phyloP scores from a whole-genome alignment of 164 flowering plant species.

The Chimonanthus salicifolius region DNA sequence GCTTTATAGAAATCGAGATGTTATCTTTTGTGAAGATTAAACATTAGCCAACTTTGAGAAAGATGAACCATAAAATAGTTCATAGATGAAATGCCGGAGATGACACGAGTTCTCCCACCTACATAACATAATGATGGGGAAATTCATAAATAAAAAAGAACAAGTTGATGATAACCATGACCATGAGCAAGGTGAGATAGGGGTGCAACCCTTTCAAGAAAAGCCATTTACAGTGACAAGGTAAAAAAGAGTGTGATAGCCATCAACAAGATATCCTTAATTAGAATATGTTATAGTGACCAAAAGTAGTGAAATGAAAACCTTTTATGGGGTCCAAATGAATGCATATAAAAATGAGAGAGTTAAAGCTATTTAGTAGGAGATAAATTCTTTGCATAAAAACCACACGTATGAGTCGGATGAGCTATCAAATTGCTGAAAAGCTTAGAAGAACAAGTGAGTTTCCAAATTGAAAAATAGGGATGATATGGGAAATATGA shows the following conservation, averaged over 20 bases:
- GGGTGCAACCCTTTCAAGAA: not conserved
- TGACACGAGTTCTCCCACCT: not conserved
- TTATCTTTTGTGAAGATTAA: not conserved
- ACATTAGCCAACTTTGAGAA: not conserved
- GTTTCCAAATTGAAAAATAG: not conserved
- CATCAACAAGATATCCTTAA: too few relatives aligned
- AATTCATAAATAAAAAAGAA: not conserved
- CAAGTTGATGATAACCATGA: not conserved
- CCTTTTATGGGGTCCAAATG: not conserved
- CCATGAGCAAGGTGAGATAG: not conserved
- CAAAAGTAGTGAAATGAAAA: too few relatives aligned
- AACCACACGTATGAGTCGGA: not conserved
- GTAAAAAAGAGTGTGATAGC: too few relatives aligned
- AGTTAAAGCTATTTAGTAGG: not conserved
- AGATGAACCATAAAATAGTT: not conserved
- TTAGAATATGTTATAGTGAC: too few relatives aligned
- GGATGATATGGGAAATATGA: not conserved
- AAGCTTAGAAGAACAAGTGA: not conserved
- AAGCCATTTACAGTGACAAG: not conserved
- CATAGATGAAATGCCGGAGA: not conserved
- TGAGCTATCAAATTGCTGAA: not conserved
- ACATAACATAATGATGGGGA: not conserved
- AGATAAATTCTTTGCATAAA: not conserved
- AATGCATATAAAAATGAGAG: not conserved
- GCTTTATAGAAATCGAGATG: not conserved